A percentile compares a stretch with the other conserved stretches of the same genome.
These are phyloP conservation scores for Podospora didyma DNA, from an alignment of 495 filamentous ascomycete genomes.

Conservation along the genomic window DNA sequence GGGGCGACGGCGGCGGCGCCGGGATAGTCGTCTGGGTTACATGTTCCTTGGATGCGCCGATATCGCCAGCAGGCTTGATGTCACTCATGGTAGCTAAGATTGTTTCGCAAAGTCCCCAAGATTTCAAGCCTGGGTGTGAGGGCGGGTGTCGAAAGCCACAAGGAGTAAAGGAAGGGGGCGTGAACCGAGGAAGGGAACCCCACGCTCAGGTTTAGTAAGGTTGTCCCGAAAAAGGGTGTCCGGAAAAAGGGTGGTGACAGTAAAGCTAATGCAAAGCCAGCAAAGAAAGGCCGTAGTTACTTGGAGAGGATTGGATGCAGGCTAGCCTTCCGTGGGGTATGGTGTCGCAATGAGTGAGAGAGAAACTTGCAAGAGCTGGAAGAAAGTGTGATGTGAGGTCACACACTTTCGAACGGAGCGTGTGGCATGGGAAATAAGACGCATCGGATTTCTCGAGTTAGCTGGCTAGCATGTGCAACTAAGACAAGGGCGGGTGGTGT, in stretches of 20 bases:
- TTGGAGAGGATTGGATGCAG: not conserved
- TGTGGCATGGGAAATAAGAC: not conserved
- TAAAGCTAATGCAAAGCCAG: not conserved
- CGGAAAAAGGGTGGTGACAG: not conserved
- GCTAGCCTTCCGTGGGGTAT: not conserved
- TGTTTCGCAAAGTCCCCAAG: too few relatives aligned
- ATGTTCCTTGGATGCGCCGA: constrained; percentile 10
- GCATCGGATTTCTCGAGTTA: too few relatives aligned
- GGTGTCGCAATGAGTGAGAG: too few relatives aligned
- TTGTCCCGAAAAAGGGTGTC: too few relatives aligned
- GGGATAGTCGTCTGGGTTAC: not conserved
- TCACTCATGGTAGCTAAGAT: constrained; percentile 11
- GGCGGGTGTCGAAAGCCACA: not conserved
- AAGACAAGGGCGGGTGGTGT: too few relatives aligned
- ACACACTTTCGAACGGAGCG: not conserved
- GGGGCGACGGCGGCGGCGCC: not conserved
- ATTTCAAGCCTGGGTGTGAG: too few relatives aligned
- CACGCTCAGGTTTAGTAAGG: not conserved
- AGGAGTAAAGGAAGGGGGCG: not conserved
- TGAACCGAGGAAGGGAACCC: constrained; percentile 1
- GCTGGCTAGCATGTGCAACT: too few relatives aligned
- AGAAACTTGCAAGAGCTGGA: too few relatives aligned
- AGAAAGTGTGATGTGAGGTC: too few relatives aligned
- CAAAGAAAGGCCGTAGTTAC: not conserved
- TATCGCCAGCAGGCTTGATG: constrained; percentile 11